Base-by-base conservation (phyloP, 1,139 yeast species). In the Yamadazyma aaseri region DNA sequence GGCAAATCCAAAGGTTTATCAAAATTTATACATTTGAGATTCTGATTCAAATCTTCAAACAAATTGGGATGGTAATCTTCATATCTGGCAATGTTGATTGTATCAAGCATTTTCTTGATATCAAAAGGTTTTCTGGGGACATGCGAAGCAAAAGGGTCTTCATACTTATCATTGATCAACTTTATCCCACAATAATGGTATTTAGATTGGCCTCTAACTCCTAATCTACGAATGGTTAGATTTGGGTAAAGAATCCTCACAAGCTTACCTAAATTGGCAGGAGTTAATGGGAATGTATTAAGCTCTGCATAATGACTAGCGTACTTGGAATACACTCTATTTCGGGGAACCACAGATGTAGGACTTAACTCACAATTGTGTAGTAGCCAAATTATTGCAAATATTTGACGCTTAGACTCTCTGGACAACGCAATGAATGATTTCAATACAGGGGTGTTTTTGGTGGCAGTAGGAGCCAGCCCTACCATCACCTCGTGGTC, bases 131-230 rank as follows among this genome's bases (percentile, higher is more conserved):
- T n/a, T 8, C 17, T 25, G 25, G n/a, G n/a, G 3, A n/a, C 13
- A 5, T 10, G 11, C 16, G 23, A 3, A 3, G 20, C 6, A 10
- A 13, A 3, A 6, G 28, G 28, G 15, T 6, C 17, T 10, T 28
- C 32, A 15, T 35, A 39, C 12, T 42, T 28, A 47, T 46, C 36
- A 24, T 36, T 84, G 13, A 75, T 61, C 34, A 89, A 58, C 47
- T 73, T 75, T 34, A 89, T 69, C 1, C 97, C 97, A 60, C 96
- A 86, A 55, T 89, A 90, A 55, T 89, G 96, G 56, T 90, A 89
- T 51, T 86, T 86, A 14, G 92, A 81, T 52, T 85, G 90, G 6
- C 96, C 96, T 35, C 96, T 70, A 60, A 83, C 81, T 9, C 97
- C 97, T 40, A 89, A 65, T 41, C 97, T 71, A 47, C 97, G 73